Percentiles rank a stretch among this genome's conserved stretches.
phyloP scores from a whole-genome alignment of 2,329 filamentous ascomycete genomes.

The Sporothrix dimorphospora region DNA sequence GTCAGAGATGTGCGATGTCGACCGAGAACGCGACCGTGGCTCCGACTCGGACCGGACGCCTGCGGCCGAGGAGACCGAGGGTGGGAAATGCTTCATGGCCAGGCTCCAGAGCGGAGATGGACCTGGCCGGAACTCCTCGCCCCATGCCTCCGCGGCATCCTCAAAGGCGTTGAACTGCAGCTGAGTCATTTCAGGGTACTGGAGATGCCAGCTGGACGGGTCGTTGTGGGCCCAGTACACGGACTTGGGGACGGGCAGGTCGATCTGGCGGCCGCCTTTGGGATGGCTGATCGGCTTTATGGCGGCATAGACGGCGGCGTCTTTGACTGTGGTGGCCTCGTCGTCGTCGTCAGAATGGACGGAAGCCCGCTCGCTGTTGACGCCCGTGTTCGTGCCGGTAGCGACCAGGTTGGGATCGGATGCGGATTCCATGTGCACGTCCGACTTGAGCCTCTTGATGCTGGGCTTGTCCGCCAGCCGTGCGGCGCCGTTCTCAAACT shows the following conservation, averaged over 20 bases:
- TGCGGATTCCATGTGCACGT: slow-evolving; percentile 45
- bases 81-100: slow-evolving; percentile 62
- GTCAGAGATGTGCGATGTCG: slow-evolving; percentile 27
- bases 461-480: slow-evolving; percentile 48
- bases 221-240: slow-evolving; percentile 62
- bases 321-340: slow-evolving; percentile 40
- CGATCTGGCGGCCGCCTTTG: slow-evolving; percentile 60
- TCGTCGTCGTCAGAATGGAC: slow-evolving; percentile 45
- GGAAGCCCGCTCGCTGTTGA: neutral
- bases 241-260: slow-evolving; percentile 58
- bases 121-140: slow-evolving; percentile 58
- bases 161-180: slow-evolving; percentile 60
- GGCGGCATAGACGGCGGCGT: slow-evolving; percentile 52
- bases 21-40: slow-evolving; percentile 21
- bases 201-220: slow-evolving; percentile 59
- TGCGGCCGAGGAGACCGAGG: slow-evolving; percentile 35
- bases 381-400: neutral
- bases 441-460: slow-evolving; percentile 61
- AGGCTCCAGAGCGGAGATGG: slow-evolving; percentile 58
- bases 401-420: neutral
- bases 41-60: slow-evolving; percentile 5
- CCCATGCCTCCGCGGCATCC: slow-evolving; percentile 52
- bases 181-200: slow-evolving; percentile 67
- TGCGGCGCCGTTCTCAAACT: slow-evolving; percentile 45
- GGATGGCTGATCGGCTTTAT: slow-evolving; percentile 55